These are phyloP conservation scores for Podospora comata DNA, from an alignment of 495 filamentous ascomycete species.

Conservation along the genomic window DNA sequence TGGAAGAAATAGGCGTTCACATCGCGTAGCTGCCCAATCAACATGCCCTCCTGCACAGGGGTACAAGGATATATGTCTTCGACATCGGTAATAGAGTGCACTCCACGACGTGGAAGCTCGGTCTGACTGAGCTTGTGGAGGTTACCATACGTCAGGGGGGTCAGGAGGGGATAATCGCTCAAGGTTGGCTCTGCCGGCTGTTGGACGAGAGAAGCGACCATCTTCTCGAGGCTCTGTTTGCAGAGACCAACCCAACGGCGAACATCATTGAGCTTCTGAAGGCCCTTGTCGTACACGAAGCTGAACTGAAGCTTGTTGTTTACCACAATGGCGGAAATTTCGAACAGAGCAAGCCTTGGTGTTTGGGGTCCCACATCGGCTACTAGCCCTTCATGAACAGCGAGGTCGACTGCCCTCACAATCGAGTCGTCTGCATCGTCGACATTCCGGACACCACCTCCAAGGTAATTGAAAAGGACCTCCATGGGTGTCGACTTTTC, in stretches of 20 bases:
- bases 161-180: slow-evolving; percentile 26
- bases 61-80: slow-evolving; percentile 52
- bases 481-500: slow-evolving; percentile 45
- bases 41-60: slow-evolving; percentile 60
- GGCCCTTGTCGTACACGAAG: slow-evolving; percentile 40
- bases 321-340: slow-evolving; percentile 37
- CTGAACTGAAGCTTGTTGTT: slow-evolving; percentile 27
- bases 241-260: slow-evolving; percentile 21
- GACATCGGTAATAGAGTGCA: slow-evolving; percentile 26
- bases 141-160: slow-evolving; percentile 18
- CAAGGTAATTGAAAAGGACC: slow-evolving; percentile 57
- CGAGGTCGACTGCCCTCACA: slow-evolving; percentile 31
- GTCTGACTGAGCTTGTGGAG: slow-evolving; percentile 16
- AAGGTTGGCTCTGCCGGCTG: slow-evolving; percentile 19
- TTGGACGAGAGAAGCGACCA: slow-evolving; percentile 11
- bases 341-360: slow-evolving; percentile 55
- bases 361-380: slow-evolving; percentile 45
- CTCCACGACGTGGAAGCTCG: slow-evolving; percentile 19
- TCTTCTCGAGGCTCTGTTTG: slow-evolving; percentile 17
- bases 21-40: slow-evolving; percentile 28
- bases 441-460: slow-evolving; percentile 50
- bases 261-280: slow-evolving; percentile 22
- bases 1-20: slow-evolving; percentile 25
- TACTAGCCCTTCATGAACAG: slow-evolving; percentile 29
- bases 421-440: slow-evolving; percentile 49